Evolutionary conservation across 2,329 filamentous ascomycete genomes (phyloP).

Genomic region (Rutstroemia sp.): DNA sequence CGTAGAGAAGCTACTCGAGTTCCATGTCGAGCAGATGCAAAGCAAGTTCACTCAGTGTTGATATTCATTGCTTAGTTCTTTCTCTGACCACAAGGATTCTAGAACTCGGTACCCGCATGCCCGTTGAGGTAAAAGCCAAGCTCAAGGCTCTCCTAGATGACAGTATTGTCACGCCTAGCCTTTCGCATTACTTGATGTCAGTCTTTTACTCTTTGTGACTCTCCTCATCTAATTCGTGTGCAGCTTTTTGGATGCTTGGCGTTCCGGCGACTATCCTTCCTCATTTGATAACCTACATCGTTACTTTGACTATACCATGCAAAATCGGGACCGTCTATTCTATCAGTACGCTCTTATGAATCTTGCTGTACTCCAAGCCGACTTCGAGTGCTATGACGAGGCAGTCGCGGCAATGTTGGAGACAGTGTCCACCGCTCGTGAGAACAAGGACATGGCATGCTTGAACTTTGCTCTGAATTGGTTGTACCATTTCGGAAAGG

Average conservation of each 20-base stretch:
- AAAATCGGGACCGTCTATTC: constrained; percentile 71
- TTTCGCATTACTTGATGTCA: constrained; percentile 69
- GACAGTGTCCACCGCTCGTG: constrained; percentile 86
- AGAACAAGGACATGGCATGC: constrained; percentile 87
- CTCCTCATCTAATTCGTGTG: constrained; percentile 12
- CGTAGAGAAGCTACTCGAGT: constrained; percentile 73
- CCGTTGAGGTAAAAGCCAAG: constrained; percentile 62
- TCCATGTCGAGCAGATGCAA: constrained; percentile 83
- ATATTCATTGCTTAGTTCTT: neutral
- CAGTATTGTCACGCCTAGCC: constrained; percentile 60
- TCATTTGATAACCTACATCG: constrained; percentile 87
- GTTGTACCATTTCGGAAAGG: constrained; percentile 89
- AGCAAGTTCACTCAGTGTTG: constrained; percentile 39
- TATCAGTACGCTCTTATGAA: constrained; percentile 96
- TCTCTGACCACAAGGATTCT: constrained; percentile 16
- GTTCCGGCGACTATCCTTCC: constrained; percentile 79
- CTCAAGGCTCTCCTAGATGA: constrained; percentile 63
- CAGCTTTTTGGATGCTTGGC: constrained; percentile 87
- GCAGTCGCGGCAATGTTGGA: constrained; percentile 93
- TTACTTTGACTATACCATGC: constrained; percentile 96
- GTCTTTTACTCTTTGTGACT: neutral
- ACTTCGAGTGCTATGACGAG: constrained; percentile 87
- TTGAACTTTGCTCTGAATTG: constrained; percentile 94
- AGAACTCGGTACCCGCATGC: constrained; percentile 73
- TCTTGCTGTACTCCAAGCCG: constrained; percentile 84